Evolutionary conservation across 768 basidiomycete genomes (phyloP).

Genomic region (Saitozyma sp.): DNA sequence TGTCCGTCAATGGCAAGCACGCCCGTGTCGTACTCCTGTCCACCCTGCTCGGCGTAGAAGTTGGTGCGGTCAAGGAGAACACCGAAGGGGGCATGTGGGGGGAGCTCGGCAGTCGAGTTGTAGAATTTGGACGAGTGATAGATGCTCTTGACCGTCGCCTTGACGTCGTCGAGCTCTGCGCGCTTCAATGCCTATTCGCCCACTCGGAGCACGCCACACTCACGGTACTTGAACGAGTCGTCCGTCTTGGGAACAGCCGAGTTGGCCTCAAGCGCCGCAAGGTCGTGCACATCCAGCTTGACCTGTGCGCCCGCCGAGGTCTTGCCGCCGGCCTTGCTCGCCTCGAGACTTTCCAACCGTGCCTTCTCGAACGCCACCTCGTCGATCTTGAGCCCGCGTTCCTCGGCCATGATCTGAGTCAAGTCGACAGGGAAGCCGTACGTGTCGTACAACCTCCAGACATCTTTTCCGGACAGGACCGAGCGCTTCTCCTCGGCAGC

Average conservation of each 20-base stretch:
- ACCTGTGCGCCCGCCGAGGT: constrained; percentile 62
- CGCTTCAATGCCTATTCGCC: neutral
- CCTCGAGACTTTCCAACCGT: constrained; percentile 82
- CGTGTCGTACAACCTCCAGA: constrained; percentile 96
- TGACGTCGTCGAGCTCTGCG: constrained; percentile 73
- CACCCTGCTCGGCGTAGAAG: constrained; percentile 97
- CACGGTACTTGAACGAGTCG: constrained; percentile 87
- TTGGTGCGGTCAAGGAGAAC: constrained; percentile 86
- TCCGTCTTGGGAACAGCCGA: constrained; percentile 81
- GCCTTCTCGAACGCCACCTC: constrained; percentile 86
- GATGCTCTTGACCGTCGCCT: constrained; percentile 74
- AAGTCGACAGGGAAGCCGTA: constrained; percentile 98
- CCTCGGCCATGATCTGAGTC: constrained; percentile 95
- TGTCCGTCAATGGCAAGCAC: constrained; percentile 87
- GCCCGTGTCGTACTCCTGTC: constrained; percentile 95
- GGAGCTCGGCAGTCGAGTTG: constrained; percentile 65
- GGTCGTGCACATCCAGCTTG: constrained; percentile 93
- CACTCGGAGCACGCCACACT: constrained; percentile 42
- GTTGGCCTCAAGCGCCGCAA: constrained; percentile 80
- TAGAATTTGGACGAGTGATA: constrained; percentile 78
- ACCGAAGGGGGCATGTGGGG: constrained; percentile 72
- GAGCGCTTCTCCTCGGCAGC: constrained; percentile 65
- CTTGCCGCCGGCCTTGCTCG: constrained; percentile 77
- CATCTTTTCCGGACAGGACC: constrained; percentile 82
- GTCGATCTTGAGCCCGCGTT: constrained; percentile 78